phyloP scores from a whole-genome alignment of 2,329 filamentous ascomycete genomes.

The Nannizziopsis arthrosporioides region DNA sequence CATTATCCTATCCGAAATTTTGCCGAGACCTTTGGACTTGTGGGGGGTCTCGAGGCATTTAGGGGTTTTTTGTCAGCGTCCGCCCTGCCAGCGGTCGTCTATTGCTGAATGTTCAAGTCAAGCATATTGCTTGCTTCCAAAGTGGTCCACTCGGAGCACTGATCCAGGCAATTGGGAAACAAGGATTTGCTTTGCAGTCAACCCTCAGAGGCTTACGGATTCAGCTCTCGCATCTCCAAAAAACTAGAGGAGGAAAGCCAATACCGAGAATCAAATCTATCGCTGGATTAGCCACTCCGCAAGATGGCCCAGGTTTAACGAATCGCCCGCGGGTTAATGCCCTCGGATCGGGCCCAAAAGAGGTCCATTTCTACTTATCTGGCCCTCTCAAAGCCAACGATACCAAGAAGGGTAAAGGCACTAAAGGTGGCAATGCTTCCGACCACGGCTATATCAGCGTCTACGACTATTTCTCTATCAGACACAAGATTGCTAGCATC shows the following conservation, averaged over 20 bases:
- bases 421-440: conserved; percentile 15
- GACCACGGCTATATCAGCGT: conserved; percentile 39
- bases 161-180: conserved; percentile 21
- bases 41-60: conserved; percentile 43
- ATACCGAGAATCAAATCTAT: conserved; percentile 38
- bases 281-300: conserved; percentile 32
- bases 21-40: conserved; percentile 28
- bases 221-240: conserved; percentile 30
- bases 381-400: conserved; percentile 14
- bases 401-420: conserved; percentile 18
- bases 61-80: conserved; percentile 53
- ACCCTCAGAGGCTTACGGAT: conserved; percentile 36
- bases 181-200: conserved; percentile 15
- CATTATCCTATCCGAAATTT: conserved; percentile 38
- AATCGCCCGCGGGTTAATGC: conserved; percentile 28
- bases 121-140: conserved; percentile 48
- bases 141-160: conserved; percentile 31
- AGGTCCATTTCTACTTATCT: conserved; percentile 46
- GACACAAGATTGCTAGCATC: not conserved
- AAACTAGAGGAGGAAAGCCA: conserved; percentile 24
- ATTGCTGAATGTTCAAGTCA: conserved; percentile 53
- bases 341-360: conserved; percentile 39
- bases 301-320: conserved; percentile 26
- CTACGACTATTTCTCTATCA: conserved; percentile 38
- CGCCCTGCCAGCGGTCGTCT: conserved; percentile 47